Evolutionary conservation across 1,284 basidiomycete species (phyloP), one percentile per base, ranked within the genome.

Genomic region (Tausonia pullulans): DNA sequence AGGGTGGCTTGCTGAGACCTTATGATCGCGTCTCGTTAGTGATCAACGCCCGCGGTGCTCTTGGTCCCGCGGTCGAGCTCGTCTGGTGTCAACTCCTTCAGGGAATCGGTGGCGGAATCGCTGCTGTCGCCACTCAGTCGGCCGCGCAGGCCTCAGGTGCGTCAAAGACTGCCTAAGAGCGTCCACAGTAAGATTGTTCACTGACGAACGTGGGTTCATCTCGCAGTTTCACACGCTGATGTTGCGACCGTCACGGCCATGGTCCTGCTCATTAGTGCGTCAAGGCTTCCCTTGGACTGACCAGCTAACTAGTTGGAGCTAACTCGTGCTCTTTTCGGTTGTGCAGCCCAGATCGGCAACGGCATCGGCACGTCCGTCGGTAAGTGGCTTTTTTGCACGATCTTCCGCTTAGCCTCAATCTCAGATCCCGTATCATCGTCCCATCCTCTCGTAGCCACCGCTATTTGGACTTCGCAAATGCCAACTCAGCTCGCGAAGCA

Each of bases 181-280:
- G 27, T 27, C 27, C 27, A 27, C 27, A 27, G 27, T 27, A 27
- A 27, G 27, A 27, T 27, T 27, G 1, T 27, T 27, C 27, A 27
- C 27, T 27, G 27, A 1, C 27, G 27, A 27, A 27, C 27, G 27
- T 27, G 27, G 27, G 27, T 27, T 2, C 27, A 27, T 27, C 27
- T 27, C 27, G 27, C 27, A 9, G 88, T 90, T 2, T 78, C 84
- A 0, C 88, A 89, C 72, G 74, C 77, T 43, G 88, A 92, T 69
- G 84, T 92, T 27, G 90, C 88, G 0, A 84, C 86, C 69, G 86
- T 87, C 62, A 92, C 87, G 4, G 90, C 90, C 0, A 79, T 91
- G 68, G 83, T 91, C 13, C 78, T 92, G 46, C 80, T 93, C 50
- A 75, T 79, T 56, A 79, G 27, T 27, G 27, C 27, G 27, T 27